These are phyloP conservation scores for Lentinula edodes DNA, from an alignment of 768 basidiomycete species.

Conservation along the genomic window DNA sequence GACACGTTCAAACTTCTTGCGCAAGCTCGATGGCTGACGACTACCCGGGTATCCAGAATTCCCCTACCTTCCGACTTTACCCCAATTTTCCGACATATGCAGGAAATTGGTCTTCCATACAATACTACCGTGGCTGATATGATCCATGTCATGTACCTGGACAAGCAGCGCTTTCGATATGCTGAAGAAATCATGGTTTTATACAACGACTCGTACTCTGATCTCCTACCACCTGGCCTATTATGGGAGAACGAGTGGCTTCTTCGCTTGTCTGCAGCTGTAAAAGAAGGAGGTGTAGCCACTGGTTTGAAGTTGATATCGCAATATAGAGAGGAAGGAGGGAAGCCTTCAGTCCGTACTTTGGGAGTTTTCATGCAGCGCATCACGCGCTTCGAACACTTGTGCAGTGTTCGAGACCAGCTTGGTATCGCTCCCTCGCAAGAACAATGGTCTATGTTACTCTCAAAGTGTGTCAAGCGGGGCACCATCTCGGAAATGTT, in stretches of 20 bases:
- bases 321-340: constrained; percentile 26
- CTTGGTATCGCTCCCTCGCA: constrained; percentile 35
- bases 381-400: neutral
- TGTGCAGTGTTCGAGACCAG: constrained; percentile 6
- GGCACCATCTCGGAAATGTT: constrained; percentile 28
- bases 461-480: constrained; percentile 33
- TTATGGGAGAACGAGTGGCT: constrained; percentile 6
- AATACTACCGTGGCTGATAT: constrained; percentile 34
- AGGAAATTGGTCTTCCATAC: constrained; percentile 34
- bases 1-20: constrained; percentile 47
- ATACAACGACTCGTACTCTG: constrained; percentile 27
- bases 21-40: constrained; percentile 30
- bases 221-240: constrained; percentile 13
- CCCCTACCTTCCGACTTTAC: constrained; percentile 30
- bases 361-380: constrained; percentile 3
- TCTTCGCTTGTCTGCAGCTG: neutral
- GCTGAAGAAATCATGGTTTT: constrained; percentile 32
- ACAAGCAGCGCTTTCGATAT: constrained; percentile 26
- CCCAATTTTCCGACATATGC: constrained; percentile 42
- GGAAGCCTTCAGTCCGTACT: constrained; percentile 13
- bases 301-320: constrained; percentile 21
- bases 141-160: constrained; percentile 39
- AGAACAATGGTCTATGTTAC: constrained; percentile 49
- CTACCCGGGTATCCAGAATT: constrained; percentile 18
- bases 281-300: neutral